Conservation (phyloP, 306 rosid genomes). For the Dalbergia cultrata region DNA sequence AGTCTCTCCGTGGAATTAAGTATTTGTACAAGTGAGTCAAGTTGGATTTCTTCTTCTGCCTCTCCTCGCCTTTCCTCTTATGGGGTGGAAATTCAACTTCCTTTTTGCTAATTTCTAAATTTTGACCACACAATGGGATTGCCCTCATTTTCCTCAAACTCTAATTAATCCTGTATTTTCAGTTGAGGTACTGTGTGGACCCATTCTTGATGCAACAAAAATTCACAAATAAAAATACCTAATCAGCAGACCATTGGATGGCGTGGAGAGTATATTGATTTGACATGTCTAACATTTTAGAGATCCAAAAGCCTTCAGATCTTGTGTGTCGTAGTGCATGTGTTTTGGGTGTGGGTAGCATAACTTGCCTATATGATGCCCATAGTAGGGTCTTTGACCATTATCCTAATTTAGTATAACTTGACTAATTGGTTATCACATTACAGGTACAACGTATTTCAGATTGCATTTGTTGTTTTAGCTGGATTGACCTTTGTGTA, state of each 20-base stretch:
- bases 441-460: constrained; percentile 96
- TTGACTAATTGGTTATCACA: constrained; percentile 25
- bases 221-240: neutral
- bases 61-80: neutral
- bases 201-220: neutral
- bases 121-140: neutral
- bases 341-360: neutral
- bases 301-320: constrained; percentile 5
- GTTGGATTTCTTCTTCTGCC: constrained; percentile 15
- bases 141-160: neutral
- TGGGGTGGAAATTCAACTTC: neutral
- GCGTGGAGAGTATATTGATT: constrained; percentile 3
- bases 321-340: neutral
- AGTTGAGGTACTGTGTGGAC: constrained; percentile 18
- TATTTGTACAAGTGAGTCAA: constrained; percentile 91
- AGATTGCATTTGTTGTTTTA: constrained; percentile 81
- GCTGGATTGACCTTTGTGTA: constrained; percentile 94
- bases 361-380: constrained; percentile 19
- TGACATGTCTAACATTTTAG: neutral
- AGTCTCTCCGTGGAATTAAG: constrained; percentile 96
- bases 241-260: neutral
- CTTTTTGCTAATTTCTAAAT: constrained; percentile 31
- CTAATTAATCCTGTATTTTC: neutral
- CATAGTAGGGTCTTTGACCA: neutral
- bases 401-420: constrained; percentile 22